A percentile compares a stretch with the other conserved stretches of the same genome.
Evolutionary conservation across 768 basidiomycete species (phyloP).

Genomic region (Tephrocybe sp.): DNA sequence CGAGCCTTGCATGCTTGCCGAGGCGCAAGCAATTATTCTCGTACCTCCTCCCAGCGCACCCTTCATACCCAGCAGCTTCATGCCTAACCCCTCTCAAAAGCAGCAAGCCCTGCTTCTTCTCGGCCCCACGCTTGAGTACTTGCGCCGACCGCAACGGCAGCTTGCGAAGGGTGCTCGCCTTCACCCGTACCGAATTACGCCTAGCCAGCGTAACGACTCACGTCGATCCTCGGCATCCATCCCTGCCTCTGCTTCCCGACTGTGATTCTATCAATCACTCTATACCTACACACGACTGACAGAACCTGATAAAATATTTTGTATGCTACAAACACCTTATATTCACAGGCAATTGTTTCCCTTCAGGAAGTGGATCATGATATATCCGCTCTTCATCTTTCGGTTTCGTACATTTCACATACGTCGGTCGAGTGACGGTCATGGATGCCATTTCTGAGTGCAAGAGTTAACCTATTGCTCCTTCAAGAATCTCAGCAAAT

Average conservation of each 20-base stretch:
- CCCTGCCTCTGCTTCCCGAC: neutral
- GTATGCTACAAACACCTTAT: too few relatives aligned
- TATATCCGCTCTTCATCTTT: too few relatives aligned
- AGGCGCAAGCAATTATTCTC: slow-evolving; percentile 53
- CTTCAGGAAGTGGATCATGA: too few relatives aligned
- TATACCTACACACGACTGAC: too few relatives aligned
- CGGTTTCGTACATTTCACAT: too few relatives aligned
- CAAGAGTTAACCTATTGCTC: too few relatives aligned
- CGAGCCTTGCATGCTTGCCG: slow-evolving; percentile 48
- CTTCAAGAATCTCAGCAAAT: too few relatives aligned
- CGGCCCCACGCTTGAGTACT: slow-evolving; percentile 44
- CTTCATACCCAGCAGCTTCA: slow-evolving; percentile 19
- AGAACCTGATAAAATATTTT: too few relatives aligned
- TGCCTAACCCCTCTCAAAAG: slow-evolving; percentile 9
- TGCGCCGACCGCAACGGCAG: slow-evolving; percentile 42
- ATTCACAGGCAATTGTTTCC: too few relatives aligned
- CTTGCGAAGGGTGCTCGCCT: slow-evolving; percentile 48
- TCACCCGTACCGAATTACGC: slow-evolving; percentile 57
- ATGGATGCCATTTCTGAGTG: too few relatives aligned
- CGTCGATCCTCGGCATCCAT: slow-evolving; percentile 7
- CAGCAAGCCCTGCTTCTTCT: slow-evolving; percentile 45
- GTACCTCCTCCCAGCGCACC: slow-evolving; percentile 34
- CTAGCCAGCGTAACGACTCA: slow-evolving; percentile 11
- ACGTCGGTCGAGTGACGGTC: too few relatives aligned
- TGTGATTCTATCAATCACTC: slow-evolving; percentile 3